Evolutionary conservation across 1,284 basidiomycete genomes (phyloP), one percentile per base, ranked within the genome.

Genomic region (Leccinum solheimii): DNA sequence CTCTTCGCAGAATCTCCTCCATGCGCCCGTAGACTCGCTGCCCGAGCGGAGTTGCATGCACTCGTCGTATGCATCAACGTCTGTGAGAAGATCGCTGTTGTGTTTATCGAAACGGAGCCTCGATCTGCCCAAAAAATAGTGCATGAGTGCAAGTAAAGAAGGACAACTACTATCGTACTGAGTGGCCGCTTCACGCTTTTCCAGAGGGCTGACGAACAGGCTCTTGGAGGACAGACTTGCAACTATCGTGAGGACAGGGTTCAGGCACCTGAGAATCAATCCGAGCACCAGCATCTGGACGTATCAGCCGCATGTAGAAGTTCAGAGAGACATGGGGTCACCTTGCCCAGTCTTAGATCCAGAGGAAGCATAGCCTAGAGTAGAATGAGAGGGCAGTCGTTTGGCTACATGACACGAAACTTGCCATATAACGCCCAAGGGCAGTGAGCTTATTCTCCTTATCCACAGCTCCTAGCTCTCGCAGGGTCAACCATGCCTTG

Each of bases 311-410:
- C 43, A 36, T 16, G 53, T 43, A 3, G 3, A 50, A 27, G 26
- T 27, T 13, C 1, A 53, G n/a, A 56, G 19, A 30, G 5, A 5
- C 3, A 21, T 13, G 48, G 19, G 30, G 60, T 68, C 34, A 91
- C 87, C 81, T 98, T 98, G 40, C 87, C 93, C 21, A 98, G 81
- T 53, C 94, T 84, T n/a, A 97, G 78, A 76, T 98, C 95, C 27
- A 97, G 80, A 1, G 95, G 95, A 32, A 98, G 81, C 75, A 88
- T 83, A 5, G 91, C 83, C 91, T 94, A 63, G 5, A 51, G 43
- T 49, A 36, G 36, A 3, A 45, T 69, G 19, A 58, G 50, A 56
- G 19, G 45, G 2, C 2, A 3, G 16, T 55, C n/a, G 45, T 50
- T n/a, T 5, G 58, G 62, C 5, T 6, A 8, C 14, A 11, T 40